Conservation (phyloP, 2,329 filamentous ascomycete genomes). For the Trichothecium roseum region DNA sequence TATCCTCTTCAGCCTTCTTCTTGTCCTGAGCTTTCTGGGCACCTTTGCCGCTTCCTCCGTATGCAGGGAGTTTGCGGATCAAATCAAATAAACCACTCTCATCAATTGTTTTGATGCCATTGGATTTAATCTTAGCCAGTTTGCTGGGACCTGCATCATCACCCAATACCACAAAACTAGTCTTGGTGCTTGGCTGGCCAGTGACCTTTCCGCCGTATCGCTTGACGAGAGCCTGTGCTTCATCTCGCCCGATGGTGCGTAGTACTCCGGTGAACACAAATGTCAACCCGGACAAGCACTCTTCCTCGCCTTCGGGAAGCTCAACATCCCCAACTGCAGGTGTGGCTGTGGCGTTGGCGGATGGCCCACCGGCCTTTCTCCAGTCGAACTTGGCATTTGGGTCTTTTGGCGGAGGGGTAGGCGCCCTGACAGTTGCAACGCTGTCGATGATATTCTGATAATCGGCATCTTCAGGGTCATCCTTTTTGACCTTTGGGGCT, state of each 20-base stretch:
- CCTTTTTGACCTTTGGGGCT: constrained; percentile 53
- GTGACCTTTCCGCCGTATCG: constrained; percentile 90
- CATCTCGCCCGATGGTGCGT: constrained; percentile 69
- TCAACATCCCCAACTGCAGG: constrained; percentile 57
- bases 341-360: constrained; percentile 41
- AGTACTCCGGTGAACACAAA: constrained; percentile 95
- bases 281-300: constrained; percentile 78
- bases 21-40: constrained; percentile 80
- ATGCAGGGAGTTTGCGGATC: constrained; percentile 69
- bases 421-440: constrained; percentile 73
- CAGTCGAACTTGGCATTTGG: constrained; percentile 72
- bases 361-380: constrained; percentile 47
- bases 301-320: constrained; percentile 72
- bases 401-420: constrained; percentile 68
- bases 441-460: constrained; percentile 74
- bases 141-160: constrained; percentile 90
- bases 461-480: constrained; percentile 58
- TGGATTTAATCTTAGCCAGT: constrained; percentile 69
- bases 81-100: constrained; percentile 86
- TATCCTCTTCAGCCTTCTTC: constrained; percentile 73
- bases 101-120: constrained; percentile 82
- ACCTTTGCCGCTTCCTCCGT: constrained; percentile 79
- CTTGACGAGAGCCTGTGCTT: constrained; percentile 79
- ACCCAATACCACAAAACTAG: constrained; percentile 85
- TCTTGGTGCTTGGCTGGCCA: constrained; percentile 78